Conservation (phyloP, 2,329 filamentous ascomycete genomes). For the Pseudofabraea citricarpa region DNA sequence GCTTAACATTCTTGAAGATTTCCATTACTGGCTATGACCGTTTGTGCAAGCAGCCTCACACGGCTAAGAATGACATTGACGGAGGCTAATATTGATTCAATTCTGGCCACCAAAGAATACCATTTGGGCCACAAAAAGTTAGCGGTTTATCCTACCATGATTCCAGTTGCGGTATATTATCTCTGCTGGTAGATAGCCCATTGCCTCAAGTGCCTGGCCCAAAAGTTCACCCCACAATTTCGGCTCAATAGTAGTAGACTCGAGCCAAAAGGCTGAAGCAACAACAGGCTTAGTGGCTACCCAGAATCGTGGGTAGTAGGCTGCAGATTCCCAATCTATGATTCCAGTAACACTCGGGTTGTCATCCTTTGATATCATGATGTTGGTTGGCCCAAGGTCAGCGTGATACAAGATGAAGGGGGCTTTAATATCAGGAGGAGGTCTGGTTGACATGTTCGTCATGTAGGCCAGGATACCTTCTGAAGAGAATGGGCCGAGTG, state of each 20-base stretch:
- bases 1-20: no score
- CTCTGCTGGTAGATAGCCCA: no score
- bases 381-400: slow-evolving; percentile 11
- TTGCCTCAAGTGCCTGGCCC: neutral
- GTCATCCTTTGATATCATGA: slow-evolving; percentile 8
- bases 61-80: no score
- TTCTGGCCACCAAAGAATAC: no score
- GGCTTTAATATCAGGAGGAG: neutral
- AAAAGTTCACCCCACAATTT: neutral
- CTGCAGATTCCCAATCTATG: slow-evolving; percentile 11
- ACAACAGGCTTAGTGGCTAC: slow-evolving; percentile 4
- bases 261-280: neutral
- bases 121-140: no score
- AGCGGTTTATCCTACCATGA: no score
- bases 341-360: slow-evolving; percentile 6
- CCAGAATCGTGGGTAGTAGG: slow-evolving; percentile 9
- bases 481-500: slow-evolving; percentile 4
- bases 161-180: no score
- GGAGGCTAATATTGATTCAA: no score
- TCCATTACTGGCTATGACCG: no score
- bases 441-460: slow-evolving; percentile 2
- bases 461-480: slow-evolving; percentile 1
- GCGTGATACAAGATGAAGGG: slow-evolving; percentile 7
- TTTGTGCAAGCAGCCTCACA: no score
- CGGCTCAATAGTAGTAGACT: neutral